phyloP scores from a whole-genome alignment of 1,139 yeast species.

The Geotrichum australiense region DNA sequence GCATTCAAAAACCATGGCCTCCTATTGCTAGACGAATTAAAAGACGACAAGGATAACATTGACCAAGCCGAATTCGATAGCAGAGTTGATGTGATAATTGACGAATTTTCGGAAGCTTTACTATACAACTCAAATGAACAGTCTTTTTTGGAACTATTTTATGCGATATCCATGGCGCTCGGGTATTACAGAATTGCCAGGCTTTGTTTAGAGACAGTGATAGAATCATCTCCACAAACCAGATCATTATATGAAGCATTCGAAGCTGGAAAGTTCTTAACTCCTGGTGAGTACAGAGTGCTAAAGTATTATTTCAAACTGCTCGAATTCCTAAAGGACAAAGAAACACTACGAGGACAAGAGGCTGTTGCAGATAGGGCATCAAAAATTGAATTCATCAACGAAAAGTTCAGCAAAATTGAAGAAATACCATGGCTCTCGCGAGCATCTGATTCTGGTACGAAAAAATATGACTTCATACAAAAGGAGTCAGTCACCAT shows the following conservation, averaged over 20 bases:
- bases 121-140: conserved; percentile 32
- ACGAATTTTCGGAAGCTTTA: conserved; percentile 33
- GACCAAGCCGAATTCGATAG: conserved; percentile 27
- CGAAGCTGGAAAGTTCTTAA: conserved; percentile 20
- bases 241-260: conserved; percentile 25
- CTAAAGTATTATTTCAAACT: conserved; percentile 14
- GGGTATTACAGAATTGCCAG: conserved; percentile 47
- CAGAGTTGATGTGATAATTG: conserved; percentile 28
- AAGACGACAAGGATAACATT: conserved; percentile 23
- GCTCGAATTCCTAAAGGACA: conserved; percentile 27
- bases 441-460: conserved; percentile 6
- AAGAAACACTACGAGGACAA: conserved; percentile 37
- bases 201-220: conserved; percentile 58
- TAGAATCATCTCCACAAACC: conserved; percentile 27
- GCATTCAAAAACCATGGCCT: conserved; percentile 79
- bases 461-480: background rate
- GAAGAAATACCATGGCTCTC: conserved; percentile 11
- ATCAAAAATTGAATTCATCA: conserved; percentile 6
- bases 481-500: conserved; percentile 19
- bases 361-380: conserved; percentile 6
- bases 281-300: conserved; percentile 23
- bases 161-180: conserved; percentile 26
- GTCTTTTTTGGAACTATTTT: conserved; percentile 27
- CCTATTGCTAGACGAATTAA: conserved; percentile 50
- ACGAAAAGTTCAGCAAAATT: conserved; percentile 4